Percentiles rank a stretch among this genome's conserved stretches.
phyloP scores from a whole-genome alignment of 768 basidiomycete species.

The Thelephora ganbajun region DNA sequence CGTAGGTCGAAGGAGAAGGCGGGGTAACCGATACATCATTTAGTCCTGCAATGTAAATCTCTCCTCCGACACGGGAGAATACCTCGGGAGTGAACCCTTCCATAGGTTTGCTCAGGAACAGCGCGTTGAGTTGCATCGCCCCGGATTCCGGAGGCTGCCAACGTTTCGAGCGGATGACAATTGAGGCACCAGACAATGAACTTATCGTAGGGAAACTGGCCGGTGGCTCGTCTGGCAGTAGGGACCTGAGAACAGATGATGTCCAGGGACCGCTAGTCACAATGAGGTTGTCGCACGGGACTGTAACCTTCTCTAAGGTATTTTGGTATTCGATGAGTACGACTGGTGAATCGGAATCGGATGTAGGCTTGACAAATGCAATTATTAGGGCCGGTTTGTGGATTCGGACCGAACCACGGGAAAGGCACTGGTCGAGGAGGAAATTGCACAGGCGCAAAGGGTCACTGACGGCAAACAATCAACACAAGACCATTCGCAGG shows the following conservation, averaged over 20 bases:
- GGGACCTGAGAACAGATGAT: constrained; percentile 17
- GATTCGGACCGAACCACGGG: constrained; percentile 15
- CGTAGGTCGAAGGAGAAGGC: constrained; percentile 13
- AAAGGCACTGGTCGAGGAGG: constrained; percentile 16
- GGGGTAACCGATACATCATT: constrained; percentile 13
- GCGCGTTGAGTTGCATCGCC: constrained; percentile 14
- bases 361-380: constrained; percentile 2
- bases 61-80: constrained; percentile 17
- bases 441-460: constrained; percentile 18
- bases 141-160: constrained; percentile 10
- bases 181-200: constrained; percentile 16
- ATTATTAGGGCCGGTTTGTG: constrained; percentile 14
- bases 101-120: constrained; percentile 16
- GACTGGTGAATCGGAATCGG: constrained; percentile 1
- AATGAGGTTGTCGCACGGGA: constrained; percentile 19
- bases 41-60: constrained; percentile 20
- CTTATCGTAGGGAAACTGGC: constrained; percentile 14
- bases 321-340: constrained; percentile 2
- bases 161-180: constrained; percentile 13
- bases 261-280: constrained; percentile 25
- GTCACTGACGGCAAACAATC: constrained; percentile 7
- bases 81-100: constrained; percentile 18
- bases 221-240: constrained; percentile 15
- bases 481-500: not conserved
- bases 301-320: constrained; percentile 3